A percentile compares a stretch with the other conserved stretches of the same genome.
These are phyloP conservation scores for Ascochyta koolunga DNA, from an alignment of 2,329 filamentous ascomycete genomes.

Conservation along the genomic window DNA sequence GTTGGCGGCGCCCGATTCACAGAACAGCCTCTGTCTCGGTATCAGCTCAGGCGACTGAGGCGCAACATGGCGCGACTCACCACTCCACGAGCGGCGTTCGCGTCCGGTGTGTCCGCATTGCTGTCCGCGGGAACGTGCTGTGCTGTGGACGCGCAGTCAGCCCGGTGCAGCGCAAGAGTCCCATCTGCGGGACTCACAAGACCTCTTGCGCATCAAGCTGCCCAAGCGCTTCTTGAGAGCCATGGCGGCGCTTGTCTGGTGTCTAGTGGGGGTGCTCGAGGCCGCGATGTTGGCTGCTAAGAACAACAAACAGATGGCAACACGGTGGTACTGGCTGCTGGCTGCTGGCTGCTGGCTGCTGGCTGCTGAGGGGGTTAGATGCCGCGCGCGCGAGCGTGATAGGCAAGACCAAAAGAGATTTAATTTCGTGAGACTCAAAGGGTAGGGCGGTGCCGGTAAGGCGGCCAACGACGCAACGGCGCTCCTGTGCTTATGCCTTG, in stretches of 20 bases:
- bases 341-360: not conserved
- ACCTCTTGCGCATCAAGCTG: conserved; percentile 44
- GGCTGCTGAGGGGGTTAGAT: not conserved
- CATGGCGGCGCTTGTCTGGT: conserved; percentile 31
- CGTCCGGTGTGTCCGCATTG: conserved; percentile 67
- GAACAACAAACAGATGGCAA: conserved; percentile 2
- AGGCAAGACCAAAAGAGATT: conserved; percentile 1
- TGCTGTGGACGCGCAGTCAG: conserved; percentile 29
- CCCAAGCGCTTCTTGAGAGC: conserved; percentile 49
- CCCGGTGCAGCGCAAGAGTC: not conserved
- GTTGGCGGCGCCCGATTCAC: conserved; percentile 72
- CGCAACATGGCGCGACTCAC: conserved; percentile 55
- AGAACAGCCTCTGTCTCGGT: conserved; percentile 73
- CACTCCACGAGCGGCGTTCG: conserved; percentile 68
- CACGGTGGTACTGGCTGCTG: not conserved
- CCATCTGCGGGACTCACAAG: conserved; percentile 25
- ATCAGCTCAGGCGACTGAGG: conserved; percentile 12
- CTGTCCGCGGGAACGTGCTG: conserved; percentile 36
- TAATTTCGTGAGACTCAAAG: conserved; percentile 15
- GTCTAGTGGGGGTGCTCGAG: conserved; percentile 7
- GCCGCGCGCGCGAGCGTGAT: conserved; percentile 3
- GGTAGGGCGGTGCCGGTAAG: conserved; percentile 12
- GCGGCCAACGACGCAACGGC: conserved; percentile 13
- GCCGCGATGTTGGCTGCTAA: not conserved
- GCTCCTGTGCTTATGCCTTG: conserved; percentile 12